phyloP scores from a whole-genome alignment of 2,329 filamentous ascomycete genomes.

The Trichophyton schoenleinii region DNA sequence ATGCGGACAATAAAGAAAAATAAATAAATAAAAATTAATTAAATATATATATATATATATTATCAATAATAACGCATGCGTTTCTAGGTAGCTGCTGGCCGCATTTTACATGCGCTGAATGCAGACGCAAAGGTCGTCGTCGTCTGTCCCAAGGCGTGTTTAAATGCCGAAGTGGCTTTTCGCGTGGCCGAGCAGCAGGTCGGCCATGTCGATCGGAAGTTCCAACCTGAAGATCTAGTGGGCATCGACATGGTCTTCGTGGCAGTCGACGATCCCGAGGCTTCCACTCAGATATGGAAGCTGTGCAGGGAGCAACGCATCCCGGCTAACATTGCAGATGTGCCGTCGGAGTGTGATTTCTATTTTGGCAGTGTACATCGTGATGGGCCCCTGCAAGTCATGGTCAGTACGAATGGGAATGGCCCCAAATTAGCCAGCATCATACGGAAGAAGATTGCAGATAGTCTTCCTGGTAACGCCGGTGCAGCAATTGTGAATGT shows the following conservation, averaged over 20 bases:
- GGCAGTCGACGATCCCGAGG: conserved; percentile 82
- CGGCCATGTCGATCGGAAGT: conserved; percentile 67
- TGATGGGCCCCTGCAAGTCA: conserved; percentile 89
- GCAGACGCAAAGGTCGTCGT: conserved; percentile 85
- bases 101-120: conserved; percentile 87
- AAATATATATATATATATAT: neutral
- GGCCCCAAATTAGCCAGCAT: conserved; percentile 82
- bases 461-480: conserved; percentile 60
- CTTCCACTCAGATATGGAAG: conserved; percentile 85
- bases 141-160: conserved; percentile 63
- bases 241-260: conserved; percentile 75
- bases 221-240: conserved; percentile 77
- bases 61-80: neutral
- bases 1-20: neutral
- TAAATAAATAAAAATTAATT: neutral
- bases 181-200: conserved; percentile 66
- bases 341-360: conserved; percentile 93
- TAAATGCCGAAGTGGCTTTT: conserved; percentile 79
- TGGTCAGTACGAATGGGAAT: conserved; percentile 98
- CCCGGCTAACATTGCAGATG: conserved; percentile 90
- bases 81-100: conserved; percentile 75
- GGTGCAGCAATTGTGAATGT: conserved; percentile 79
- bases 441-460: conserved; percentile 70
- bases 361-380: conserved; percentile 95
- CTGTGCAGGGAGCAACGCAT: conserved; percentile 76